Conservation (phyloP, 148 eudicot genomes). For the Oxyria digyna region DNA sequence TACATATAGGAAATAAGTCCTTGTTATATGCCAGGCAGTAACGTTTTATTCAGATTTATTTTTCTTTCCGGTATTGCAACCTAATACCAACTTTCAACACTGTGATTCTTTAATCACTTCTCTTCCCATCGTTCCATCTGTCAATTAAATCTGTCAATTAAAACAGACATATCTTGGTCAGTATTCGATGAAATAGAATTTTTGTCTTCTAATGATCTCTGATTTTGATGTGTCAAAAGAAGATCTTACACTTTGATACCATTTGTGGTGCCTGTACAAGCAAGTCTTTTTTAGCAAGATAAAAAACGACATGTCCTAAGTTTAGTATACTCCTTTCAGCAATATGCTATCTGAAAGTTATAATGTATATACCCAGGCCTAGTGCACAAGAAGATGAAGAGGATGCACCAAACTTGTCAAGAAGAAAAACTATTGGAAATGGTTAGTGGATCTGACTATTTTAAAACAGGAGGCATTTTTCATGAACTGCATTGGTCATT, state of each 20-base stretch:
- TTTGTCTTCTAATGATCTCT: background rate
- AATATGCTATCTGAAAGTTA: constrained; percentile 7
- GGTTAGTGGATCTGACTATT: constrained; percentile 27
- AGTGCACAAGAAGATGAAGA: constrained; percentile 89
- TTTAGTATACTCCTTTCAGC: background rate
- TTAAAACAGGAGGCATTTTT: background rate
- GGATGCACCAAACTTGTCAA: constrained; percentile 31
- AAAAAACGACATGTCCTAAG: background rate
- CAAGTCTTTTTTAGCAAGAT: background rate
- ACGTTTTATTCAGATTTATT: background rate
- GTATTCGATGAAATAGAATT: background rate
- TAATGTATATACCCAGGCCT: constrained; percentile 34
- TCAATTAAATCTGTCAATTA: no score
- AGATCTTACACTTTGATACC: no score
- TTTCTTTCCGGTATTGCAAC: background rate
- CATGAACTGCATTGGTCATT: background rate
- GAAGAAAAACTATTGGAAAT: constrained; percentile 93
- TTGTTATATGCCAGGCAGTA: background rate
- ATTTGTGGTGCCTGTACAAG: background rate
- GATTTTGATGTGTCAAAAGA: no score
- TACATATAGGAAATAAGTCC: no score
- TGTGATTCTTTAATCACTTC: background rate
- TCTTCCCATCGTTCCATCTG: background rate
- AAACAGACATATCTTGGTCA: background rate
- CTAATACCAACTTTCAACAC: background rate